Percentiles rank a stretch among this genome's conserved stretches.
Evolutionary conservation across 2,329 filamentous ascomycete species (phyloP).

Genomic region (Claviceps cyperi): DNA sequence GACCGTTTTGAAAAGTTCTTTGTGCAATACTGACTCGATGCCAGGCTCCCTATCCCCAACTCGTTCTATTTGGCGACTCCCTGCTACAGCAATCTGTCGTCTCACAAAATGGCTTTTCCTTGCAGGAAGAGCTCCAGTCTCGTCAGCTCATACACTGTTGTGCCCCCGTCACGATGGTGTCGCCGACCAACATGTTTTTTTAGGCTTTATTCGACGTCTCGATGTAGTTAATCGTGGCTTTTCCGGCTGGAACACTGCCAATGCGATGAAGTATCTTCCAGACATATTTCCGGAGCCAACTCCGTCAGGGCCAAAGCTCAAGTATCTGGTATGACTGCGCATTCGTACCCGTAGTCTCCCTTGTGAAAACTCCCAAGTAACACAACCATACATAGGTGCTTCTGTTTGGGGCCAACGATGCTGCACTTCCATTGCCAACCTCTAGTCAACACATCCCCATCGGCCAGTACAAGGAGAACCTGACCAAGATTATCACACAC

Average conservation of each 20-base stretch:
- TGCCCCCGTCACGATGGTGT: neutral
- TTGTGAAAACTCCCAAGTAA: neutral
- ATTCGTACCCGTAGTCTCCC: neutral
- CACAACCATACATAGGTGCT: conserved; percentile 42
- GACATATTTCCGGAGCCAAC: conserved; percentile 56
- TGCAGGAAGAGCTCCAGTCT: conserved; percentile 56
- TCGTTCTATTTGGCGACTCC: conserved; percentile 82
- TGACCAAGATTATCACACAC: conserved; percentile 59
- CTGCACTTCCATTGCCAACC: conserved; percentile 47
- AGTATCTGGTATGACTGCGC: conserved; percentile 45
- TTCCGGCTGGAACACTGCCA: conserved; percentile 69
- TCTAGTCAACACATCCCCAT: conserved; percentile 65
- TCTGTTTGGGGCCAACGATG: conserved; percentile 85
- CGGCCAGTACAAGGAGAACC: conserved; percentile 59
- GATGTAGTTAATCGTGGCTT: conserved; percentile 85
- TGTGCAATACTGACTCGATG: neutral
- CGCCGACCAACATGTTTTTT: neutral
- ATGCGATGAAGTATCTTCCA: conserved; percentile 55
- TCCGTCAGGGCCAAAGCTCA: conserved; percentile 41
- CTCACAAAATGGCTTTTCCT: conserved; percentile 54
- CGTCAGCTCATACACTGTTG: conserved; percentile 30
- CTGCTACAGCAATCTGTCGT: conserved; percentile 58
- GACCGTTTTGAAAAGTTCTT: neutral
- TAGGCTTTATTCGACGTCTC: conserved; percentile 60
- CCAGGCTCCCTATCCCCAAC: conserved; percentile 44